A percentile compares a stretch with the other conserved stretches of the same genome.
Conservation (phyloP, 2,329 filamentous ascomycete genomes). For the Akanthomyces muscarius region DNA sequence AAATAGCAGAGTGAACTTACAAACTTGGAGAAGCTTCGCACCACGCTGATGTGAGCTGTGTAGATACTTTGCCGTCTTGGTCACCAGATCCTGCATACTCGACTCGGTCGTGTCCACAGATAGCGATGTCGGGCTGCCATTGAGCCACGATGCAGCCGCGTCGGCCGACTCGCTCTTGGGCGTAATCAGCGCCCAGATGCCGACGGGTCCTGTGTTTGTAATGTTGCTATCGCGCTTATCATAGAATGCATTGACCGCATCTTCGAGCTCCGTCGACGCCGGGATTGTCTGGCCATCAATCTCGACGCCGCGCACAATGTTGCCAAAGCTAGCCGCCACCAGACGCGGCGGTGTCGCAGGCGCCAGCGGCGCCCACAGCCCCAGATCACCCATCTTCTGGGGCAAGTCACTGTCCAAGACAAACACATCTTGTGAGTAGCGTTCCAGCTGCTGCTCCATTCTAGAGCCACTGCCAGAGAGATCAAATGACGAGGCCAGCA, state of each 20-base stretch:
- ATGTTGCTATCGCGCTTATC: slow-evolving; percentile 30
- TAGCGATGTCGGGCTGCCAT: slow-evolving; percentile 3
- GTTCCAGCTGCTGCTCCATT: slow-evolving; percentile 31
- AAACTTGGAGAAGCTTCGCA: slow-evolving; percentile 43
- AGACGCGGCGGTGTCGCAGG: slow-evolving; percentile 60
- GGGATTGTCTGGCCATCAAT: slow-evolving; percentile 46
- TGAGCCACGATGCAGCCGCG: slow-evolving; percentile 16
- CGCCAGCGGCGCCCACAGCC: slow-evolving; percentile 47
- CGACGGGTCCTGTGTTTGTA: slow-evolving; percentile 41
- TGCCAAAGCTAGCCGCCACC: slow-evolving; percentile 67
- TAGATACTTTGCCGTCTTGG: slow-evolving; percentile 28
- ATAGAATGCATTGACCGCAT: slow-evolving; percentile 57
- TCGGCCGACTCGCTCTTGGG: slow-evolving; percentile 34
- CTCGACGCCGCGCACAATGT: slow-evolving; percentile 67
- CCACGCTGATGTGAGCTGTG: slow-evolving; percentile 37
- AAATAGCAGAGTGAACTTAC: slow-evolving; percentile 30
- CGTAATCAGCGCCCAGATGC: slow-evolving; percentile 70
- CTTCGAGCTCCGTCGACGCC: slow-evolving; percentile 70
- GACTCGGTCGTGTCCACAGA: slow-evolving; percentile 15
- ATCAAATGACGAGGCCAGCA: slow-evolving; percentile 39
- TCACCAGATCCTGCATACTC: slow-evolving; percentile 22
- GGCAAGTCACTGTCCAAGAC: slow-evolving; percentile 24
- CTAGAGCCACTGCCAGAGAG: slow-evolving; percentile 21
- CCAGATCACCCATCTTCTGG: slow-evolving; percentile 23
- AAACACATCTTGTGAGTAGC: slow-evolving; percentile 36